Evolutionary conservation across 2,329 filamentous ascomycete genomes (phyloP), one percentile per base, ranked within the genome.

Genomic region (Fusarium acutatum): DNA sequence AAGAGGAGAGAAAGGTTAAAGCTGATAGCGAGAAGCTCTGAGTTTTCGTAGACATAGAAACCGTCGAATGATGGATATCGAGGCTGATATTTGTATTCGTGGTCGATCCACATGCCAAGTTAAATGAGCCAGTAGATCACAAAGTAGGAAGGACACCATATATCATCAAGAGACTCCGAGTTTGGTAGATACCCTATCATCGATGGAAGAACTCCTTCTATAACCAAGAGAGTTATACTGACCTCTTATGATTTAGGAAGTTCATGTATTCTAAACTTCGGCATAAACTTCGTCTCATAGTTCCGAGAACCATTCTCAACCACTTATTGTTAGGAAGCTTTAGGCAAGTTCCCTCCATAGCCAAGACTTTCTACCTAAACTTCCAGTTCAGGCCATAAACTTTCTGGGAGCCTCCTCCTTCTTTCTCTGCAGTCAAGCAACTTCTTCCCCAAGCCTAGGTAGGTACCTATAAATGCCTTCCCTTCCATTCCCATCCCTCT

Each of bases 1-100:
- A 75, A 22, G 85, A 86, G 78, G 84, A 87, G 78, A 84, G 80
- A 75, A 78, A 79, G 66, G 67, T 28, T n/a, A 79, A 77, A 61
- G 67, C 46, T 26, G 67, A 61, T 15, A 73, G 61, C n/a, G 67
- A 75, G 50, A 81, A 79, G 65, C 49, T 82, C 38, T 82, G 72
- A 75, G 46, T 37, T 35, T 28, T 35, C 24, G n/a, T 37, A 38
- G 52, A 26, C 10, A 57, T 30, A 24, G 32, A 49, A 22, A 43
- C 24, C 7, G 7, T 18, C 50, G 34, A n/a, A 40, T 54, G 24
- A n/a, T 28, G 38, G 34, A 54, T 28, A 54, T 28, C 50, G 15
- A 28, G 50, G 34, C 13, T 54, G 24, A 40, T 24, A 18, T 40
- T 28, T 40, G 20, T 24, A 40, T 52, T 52, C 17, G 35, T 18